A percentile compares a stretch with the other conserved stretches of the same genome.
These are phyloP conservation scores for Whalleya microplaca DNA, from an alignment of 2,329 filamentous ascomycete genomes.

Conservation along the genomic window DNA sequence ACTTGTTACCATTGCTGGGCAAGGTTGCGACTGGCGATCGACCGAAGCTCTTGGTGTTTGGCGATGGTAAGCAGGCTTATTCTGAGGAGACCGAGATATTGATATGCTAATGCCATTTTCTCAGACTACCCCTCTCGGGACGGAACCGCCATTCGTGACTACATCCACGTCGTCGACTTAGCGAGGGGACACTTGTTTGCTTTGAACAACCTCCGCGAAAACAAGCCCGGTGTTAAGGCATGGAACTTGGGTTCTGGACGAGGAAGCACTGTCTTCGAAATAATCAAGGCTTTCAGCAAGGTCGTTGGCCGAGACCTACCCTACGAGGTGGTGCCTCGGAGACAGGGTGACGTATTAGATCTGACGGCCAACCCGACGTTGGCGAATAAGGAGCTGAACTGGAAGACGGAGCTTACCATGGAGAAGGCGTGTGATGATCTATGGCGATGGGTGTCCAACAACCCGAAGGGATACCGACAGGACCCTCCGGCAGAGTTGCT, in stretches of 20 bases:
- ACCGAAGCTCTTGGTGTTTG: conserved; percentile 92
- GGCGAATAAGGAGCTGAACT: conserved; percentile 86
- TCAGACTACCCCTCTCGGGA: conserved; percentile 88
- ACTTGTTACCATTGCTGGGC: conserved; percentile 89
- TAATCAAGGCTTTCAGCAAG: conserved; percentile 89
- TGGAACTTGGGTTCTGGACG: conserved; percentile 97
- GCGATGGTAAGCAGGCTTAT: conserved; percentile 68
- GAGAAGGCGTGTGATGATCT: conserved; percentile 93
- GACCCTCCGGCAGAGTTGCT: conserved; percentile 84
- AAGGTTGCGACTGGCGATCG: conserved; percentile 95
- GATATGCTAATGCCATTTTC: conserved; percentile 8
- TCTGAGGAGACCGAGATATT: neutral
- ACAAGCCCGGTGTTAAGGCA: conserved; percentile 86
- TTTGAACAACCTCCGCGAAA: conserved; percentile 82
- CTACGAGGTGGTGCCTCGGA: conserved; percentile 82
- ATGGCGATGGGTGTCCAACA: conserved; percentile 97
- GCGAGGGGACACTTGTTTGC: conserved; percentile 85
- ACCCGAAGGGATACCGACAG: conserved; percentile 93
- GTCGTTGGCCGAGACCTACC: conserved; percentile 84
- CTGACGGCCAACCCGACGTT: conserved; percentile 88
- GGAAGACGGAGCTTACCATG: conserved; percentile 89
- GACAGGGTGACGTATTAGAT: conserved; percentile 90
- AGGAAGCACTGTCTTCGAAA: conserved; percentile 95
- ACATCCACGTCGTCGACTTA: conserved; percentile 94
- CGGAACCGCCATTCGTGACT: conserved; percentile 94